Percentiles rank a stretch among this genome's conserved stretches.
Evolutionary conservation across 2,329 filamentous ascomycete genomes (phyloP).

Genomic region (Leptographium lundbergii): DNA sequence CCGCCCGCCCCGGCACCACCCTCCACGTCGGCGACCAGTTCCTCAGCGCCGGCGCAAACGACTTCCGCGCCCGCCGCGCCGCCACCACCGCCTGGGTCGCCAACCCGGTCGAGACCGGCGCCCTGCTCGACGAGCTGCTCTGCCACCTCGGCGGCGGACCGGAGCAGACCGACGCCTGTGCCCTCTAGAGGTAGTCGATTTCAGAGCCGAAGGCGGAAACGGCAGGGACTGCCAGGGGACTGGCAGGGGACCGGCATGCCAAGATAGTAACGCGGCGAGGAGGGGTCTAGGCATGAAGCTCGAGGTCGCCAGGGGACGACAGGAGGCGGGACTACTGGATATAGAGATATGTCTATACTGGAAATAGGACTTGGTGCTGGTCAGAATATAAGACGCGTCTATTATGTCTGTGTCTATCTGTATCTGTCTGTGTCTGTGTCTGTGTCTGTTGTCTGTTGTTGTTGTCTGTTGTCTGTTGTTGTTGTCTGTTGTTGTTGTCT

Average conservation of each 20-base stretch:
- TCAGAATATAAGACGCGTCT: too few species aligned
- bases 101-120: slow-evolving; percentile 79
- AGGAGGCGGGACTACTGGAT: too few species aligned
- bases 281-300: not conserved
- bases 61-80: slow-evolving; percentile 87
- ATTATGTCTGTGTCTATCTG: too few species aligned
- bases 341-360: too few species aligned
- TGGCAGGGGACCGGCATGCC: not conserved
- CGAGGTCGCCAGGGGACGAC: too few species aligned
- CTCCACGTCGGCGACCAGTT: slow-evolving; percentile 97
- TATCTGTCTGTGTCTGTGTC: too few species aligned
- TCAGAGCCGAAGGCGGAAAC: not conserved
- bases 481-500: too few species aligned
- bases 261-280: not conserved
- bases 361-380: too few species aligned
- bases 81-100: slow-evolving; percentile 97
- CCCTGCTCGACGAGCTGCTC: slow-evolving; percentile 72
- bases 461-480: too few species aligned
- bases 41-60: slow-evolving; percentile 85
- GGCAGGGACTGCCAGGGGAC: too few species aligned
- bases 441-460: too few species aligned
- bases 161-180: not conserved
- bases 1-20: slow-evolving; percentile 29
- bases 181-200: not conserved
- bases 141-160: slow-evolving; percentile 32